Percentiles rank a stretch among this genome's conserved stretches.
Evolutionary conservation across 345 rosid species (phyloP).

Genomic region (Cardamine resedifolia): DNA sequence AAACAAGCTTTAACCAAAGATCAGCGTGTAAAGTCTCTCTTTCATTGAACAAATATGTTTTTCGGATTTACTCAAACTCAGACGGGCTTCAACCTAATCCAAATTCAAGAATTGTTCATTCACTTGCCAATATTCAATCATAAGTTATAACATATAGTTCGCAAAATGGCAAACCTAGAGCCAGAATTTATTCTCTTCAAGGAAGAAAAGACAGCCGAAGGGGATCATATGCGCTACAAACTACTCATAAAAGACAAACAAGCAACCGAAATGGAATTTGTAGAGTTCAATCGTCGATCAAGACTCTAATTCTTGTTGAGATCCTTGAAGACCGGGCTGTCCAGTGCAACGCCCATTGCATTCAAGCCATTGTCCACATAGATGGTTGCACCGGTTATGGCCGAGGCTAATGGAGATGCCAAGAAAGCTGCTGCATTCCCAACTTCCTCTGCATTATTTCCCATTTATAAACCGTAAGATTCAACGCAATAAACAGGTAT

Average conservation of each 20-base stretch:
- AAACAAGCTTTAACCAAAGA: neutral
- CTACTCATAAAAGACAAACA: constrained; percentile 18
- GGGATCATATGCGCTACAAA: neutral
- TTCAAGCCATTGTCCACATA: constrained; percentile 96
- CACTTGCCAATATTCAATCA: neutral
- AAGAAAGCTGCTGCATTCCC: constrained; percentile 94
- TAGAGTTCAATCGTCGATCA: neutral
- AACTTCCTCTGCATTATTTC: constrained; percentile 70
- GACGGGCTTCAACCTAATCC: too few relatives aligned
- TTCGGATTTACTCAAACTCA: neutral
- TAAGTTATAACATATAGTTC: neutral
- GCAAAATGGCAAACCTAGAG: constrained; percentile 2
- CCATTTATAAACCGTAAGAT: neutral
- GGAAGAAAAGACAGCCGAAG: neutral
- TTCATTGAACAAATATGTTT: neutral
- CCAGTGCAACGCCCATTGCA: constrained; percentile 89
- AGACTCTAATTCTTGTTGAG: constrained; percentile 52
- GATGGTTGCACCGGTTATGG: constrained; percentile 80
- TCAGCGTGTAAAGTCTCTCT: neutral
- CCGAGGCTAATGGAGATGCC: constrained; percentile 89
- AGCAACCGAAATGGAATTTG: neutral
- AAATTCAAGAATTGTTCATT: neutral
- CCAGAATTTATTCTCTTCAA: constrained; percentile 12
- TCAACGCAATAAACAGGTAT: neutral
- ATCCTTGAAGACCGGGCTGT: constrained; percentile 80